Evolutionary conservation across 768 basidiomycete genomes (phyloP).

Genomic region (Tricholoma matsutake): DNA sequence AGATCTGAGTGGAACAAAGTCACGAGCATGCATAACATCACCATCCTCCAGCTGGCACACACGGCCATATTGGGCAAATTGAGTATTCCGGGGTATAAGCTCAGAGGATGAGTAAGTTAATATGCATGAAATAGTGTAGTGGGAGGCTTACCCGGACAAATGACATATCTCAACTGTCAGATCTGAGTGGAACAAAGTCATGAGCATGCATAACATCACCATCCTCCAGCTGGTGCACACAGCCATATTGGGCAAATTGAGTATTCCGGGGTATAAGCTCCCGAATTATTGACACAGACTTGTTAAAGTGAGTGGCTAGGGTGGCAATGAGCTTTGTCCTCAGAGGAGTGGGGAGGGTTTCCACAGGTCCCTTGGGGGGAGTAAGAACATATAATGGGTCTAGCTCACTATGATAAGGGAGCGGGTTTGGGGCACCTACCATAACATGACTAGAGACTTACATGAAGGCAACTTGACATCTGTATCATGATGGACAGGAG

Average conservation of each 20-base stretch:
- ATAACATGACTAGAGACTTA: slow-evolving; percentile 2
- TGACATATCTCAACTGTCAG: too few relatives aligned
- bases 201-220: too few relatives aligned
- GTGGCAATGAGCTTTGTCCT: neutral
- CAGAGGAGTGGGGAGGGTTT: neutral
- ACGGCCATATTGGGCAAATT: too few relatives aligned
- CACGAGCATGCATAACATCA: slow-evolving; percentile 23
- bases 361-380: neutral
- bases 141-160: too few relatives aligned
- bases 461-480: slow-evolving; percentile 10
- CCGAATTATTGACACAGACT: neutral
- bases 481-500: neutral
- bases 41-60: too few relatives aligned
- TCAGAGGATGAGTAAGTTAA: too few relatives aligned
- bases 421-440: too few relatives aligned
- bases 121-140: too few relatives aligned
- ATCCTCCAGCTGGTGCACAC: slow-evolving; percentile 19
- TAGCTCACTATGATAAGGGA: neutral
- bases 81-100: too few relatives aligned
- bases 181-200: too few relatives aligned
- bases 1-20: slow-evolving; percentile 5
- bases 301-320: neutral
- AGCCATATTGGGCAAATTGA: slow-evolving; percentile 22
- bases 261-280: neutral
- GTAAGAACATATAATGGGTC: neutral